A percentile compares a stretch with the other conserved stretches of the same genome.
Evolutionary conservation across 2,329 filamentous ascomycete species (phyloP).

Genomic region (Arthrocladium fulminans): DNA sequence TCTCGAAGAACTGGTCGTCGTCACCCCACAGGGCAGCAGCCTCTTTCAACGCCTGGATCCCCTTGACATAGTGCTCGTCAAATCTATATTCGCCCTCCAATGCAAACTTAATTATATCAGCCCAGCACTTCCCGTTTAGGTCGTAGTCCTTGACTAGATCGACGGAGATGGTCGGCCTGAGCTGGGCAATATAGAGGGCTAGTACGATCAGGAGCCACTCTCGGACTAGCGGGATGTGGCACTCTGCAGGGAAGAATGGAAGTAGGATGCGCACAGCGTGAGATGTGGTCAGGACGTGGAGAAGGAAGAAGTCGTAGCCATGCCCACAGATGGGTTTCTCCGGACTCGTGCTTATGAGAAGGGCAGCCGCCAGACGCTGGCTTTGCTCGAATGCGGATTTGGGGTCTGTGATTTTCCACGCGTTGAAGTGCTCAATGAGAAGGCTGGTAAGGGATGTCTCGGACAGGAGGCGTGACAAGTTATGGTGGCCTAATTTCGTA

Average conservation of each 20-base stretch:
- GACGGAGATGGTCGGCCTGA: constrained; percentile 61
- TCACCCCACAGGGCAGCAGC: constrained; percentile 40
- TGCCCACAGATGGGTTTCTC: constrained; percentile 26
- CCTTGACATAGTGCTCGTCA: constrained; percentile 84
- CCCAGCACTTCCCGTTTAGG: constrained; percentile 58
- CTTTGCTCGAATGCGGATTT: constrained; percentile 66
- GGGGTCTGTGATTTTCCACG: constrained; percentile 65
- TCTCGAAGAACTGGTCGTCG: constrained; percentile 38
- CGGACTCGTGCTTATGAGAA: constrained; percentile 31
- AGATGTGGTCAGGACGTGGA: constrained; percentile 73
- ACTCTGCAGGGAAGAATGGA: constrained; percentile 62
- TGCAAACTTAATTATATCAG: constrained; percentile 62
- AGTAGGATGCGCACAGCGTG: constrained; percentile 83
- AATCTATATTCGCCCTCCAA: constrained; percentile 57
- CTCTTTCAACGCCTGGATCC: constrained; percentile 64
- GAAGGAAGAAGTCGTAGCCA: constrained; percentile 73
- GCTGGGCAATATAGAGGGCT: constrained; percentile 65
- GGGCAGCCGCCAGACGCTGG: constrained; percentile 45
- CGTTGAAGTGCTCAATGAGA: constrained; percentile 83
- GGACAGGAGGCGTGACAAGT: constrained; percentile 60
- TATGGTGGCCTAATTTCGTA: constrained; percentile 47
- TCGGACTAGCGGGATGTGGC: constrained; percentile 64
- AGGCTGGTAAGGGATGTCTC: constrained; percentile 52
- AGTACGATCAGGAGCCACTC: constrained; percentile 87
- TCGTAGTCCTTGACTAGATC: constrained; percentile 47